These are phyloP conservation scores for Cercospora sp. DNA, from an alignment of 2,329 filamentous ascomycete genomes.

Conservation along the genomic window DNA sequence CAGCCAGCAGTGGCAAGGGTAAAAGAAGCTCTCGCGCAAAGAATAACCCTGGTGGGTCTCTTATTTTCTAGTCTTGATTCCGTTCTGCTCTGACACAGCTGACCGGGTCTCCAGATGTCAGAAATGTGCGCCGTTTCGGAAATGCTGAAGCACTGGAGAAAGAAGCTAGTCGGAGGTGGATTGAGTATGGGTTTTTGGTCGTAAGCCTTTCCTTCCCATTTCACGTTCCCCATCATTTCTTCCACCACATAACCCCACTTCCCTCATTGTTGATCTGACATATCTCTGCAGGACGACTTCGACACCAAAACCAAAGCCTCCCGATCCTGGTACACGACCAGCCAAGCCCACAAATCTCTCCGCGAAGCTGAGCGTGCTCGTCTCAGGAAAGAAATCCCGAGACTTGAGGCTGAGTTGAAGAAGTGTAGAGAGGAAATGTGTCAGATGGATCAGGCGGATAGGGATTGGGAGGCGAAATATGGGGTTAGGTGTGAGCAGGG, in stretches of 20 bases:
- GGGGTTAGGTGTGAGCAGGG: not conserved
- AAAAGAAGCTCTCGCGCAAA: not conserved
- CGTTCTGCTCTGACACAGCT: no score
- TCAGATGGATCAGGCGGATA: not conserved
- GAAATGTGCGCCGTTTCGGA: not conserved
- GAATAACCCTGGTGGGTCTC: no score
- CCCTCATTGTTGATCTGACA: not conserved
- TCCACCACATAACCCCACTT: not conserved
- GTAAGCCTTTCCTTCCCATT: not conserved
- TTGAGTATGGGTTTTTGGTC: slow-evolving; percentile 2
- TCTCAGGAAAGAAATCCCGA: not conserved
- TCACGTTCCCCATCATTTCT: no score
- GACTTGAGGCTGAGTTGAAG: not conserved
- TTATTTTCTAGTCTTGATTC: no score
- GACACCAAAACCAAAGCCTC: not conserved
- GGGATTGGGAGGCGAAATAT: not conserved
- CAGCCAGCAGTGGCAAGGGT: not conserved
- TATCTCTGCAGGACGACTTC: slow-evolving; percentile 1
- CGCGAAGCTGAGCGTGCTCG: not conserved
- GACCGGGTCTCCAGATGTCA: no score
- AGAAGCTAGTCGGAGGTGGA: not conserved
- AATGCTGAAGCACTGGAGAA: not conserved
- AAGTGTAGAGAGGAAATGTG: not conserved
- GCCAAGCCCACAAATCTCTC: not conserved
- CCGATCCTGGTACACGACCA: not conserved